A percentile compares a stretch with the other conserved stretches of the same genome.
Evolutionary conservation across 208 protist species (phyloP).

Genomic region (Leishmania gerbilli): DNA sequence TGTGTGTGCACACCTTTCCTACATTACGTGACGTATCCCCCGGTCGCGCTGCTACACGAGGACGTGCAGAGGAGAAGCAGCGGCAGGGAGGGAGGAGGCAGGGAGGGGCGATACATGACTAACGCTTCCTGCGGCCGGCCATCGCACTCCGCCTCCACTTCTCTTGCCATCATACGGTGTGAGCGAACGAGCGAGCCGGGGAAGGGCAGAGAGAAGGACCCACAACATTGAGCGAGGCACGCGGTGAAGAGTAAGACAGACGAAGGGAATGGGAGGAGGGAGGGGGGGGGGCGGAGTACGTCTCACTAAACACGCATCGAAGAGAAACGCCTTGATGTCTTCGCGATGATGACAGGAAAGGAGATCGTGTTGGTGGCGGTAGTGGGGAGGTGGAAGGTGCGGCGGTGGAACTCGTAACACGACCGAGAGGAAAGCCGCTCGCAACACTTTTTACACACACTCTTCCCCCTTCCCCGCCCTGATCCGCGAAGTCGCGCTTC

Average conservation of each 20-base stretch:
- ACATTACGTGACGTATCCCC: not conserved
- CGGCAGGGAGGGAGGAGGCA: not conserved
- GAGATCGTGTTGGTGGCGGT: not conserved
- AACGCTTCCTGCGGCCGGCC: not conserved
- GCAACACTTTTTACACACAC: not conserved
- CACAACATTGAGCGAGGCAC: not conserved
- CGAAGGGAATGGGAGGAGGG: not conserved
- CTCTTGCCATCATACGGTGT: not conserved
- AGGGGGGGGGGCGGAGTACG: not conserved
- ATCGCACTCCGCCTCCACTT: not conserved
- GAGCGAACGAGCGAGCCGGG: not conserved
- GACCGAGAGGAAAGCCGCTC: not conserved
- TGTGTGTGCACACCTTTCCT: not conserved
- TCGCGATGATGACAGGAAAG: not conserved
- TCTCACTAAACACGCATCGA: not conserved
- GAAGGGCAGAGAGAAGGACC: constrained; percentile 14
- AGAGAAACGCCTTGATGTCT: not conserved
- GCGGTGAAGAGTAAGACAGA: not conserved
- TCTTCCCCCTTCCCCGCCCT: not conserved
- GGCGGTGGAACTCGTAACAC: not conserved
- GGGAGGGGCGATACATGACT: not conserved
- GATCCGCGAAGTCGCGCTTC: not conserved
- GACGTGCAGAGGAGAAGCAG: not conserved
- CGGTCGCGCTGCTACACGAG: not conserved
- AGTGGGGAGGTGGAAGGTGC: not conserved